A percentile compares a stretch with the other conserved stretches of the same genome.
Conservation (phyloP, 495 filamentous ascomycete genomes). For the Hypoxylon rickii region DNA sequence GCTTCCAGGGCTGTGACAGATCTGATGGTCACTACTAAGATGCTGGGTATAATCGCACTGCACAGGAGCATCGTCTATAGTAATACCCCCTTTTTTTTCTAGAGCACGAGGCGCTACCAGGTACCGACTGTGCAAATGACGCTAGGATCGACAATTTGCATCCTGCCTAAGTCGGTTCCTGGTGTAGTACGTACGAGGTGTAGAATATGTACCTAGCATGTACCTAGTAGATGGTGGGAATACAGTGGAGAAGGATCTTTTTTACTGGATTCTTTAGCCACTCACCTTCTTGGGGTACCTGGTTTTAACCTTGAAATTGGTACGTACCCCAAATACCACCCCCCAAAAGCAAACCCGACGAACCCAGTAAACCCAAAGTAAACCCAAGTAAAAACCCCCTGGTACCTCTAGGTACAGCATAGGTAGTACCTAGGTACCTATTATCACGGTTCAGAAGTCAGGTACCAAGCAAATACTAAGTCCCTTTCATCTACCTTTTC, state of each 20-base stretch:
- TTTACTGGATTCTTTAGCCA: conserved; percentile 20
- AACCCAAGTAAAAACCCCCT: no score
- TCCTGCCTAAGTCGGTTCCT: conserved; percentile 15
- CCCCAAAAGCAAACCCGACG: no score
- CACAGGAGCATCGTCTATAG: conserved; percentile 12
- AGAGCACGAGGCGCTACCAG: conserved; percentile 12
- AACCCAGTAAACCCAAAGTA: no score
- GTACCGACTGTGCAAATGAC: conserved; percentile 23
- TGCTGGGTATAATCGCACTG: no score
- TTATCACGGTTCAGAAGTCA: conserved; percentile 8
- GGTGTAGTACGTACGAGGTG: conserved; percentile 17
- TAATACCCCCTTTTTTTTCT: conserved; percentile 18
- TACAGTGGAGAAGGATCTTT: no score
- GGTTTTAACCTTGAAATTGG: conserved; percentile 14
- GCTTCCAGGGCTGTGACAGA: no score
- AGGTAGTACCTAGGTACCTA: no score
- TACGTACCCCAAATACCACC: conserved; percentile 23
- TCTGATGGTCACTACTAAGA: neutral
- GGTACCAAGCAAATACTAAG: conserved; percentile 30
- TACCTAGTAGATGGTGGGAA: no score
- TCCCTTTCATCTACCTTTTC: conserved; percentile 26
- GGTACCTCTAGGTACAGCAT: no score
- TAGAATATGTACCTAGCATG: no score
- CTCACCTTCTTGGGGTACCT: conserved; percentile 10
- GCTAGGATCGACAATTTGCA: conserved; percentile 34